Evolutionary conservation across 2,329 filamentous ascomycete species (phyloP).

Genomic region (Neodidymelliopsis sp.): DNA sequence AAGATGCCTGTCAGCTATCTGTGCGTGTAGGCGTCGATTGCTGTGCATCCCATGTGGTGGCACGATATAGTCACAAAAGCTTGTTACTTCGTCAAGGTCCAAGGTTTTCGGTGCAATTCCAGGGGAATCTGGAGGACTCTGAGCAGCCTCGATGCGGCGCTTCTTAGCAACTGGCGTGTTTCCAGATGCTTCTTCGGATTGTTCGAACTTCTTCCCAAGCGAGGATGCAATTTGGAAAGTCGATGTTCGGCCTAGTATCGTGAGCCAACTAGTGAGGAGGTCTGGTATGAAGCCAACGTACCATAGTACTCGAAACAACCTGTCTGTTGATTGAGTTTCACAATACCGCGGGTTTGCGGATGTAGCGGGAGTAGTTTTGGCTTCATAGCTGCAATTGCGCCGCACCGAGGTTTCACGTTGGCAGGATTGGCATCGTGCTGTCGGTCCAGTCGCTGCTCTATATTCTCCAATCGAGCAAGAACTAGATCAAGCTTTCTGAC

Average conservation of each 20-base stretch:
- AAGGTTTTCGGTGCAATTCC: background rate
- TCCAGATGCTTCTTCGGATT: background rate
- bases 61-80: constrained; percentile 2
- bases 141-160: background rate
- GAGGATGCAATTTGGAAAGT: background rate
- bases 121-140: background rate
- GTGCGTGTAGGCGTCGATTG: background rate
- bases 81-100: background rate
- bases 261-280: too few species aligned
- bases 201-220: background rate
- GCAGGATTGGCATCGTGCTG: background rate
- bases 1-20: constrained; percentile 1
- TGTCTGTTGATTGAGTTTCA: constrained; percentile 1
- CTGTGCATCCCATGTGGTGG: background rate
- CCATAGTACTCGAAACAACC: constrained; percentile 6
- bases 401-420: too few species aligned
- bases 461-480: background rate
- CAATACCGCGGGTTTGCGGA: background rate
- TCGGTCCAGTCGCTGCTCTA: background rate
- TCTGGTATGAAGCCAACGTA: background rate
- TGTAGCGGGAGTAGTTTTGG: background rate
- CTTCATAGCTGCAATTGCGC: too few species aligned
- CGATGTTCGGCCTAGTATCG: background rate
- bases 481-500: constrained; percentile 2
- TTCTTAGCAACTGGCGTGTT: background rate